Evolutionary conservation across 371 early-diverging fungal species (phyloP), one percentile per base, ranked within the genome.

Genomic region (Nematocida minor): DNA sequence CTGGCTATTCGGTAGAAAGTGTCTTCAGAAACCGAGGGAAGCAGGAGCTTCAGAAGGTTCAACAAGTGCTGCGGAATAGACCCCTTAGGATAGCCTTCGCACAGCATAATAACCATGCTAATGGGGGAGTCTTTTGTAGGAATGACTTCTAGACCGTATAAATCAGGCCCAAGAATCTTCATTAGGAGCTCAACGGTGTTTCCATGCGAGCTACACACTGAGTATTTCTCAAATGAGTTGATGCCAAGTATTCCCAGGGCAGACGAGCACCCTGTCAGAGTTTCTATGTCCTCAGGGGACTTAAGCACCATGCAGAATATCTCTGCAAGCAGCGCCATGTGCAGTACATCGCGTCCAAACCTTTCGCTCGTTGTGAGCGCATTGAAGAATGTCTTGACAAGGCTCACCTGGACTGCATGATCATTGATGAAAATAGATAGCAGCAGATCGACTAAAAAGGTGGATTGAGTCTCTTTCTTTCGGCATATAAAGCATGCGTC

Each of bases 61-160:
- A 70, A 20, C 4, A 60, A 31, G 11, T 4, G 4, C 11, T 7
- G 4, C 11, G 71, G 64, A 57, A 70, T 47, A n/a, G 4, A 29
- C 36, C 46, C 60, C 32, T 42, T 60, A 22, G 47, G 42, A 44
- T 60, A 70, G 20, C n/a, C 31, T 34, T 70, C 71, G 0, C 9
- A 32, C 7, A 64, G 31, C 71, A 70, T 70, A 22, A 70, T 22
- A 9, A 67, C 25, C 18, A 67, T n/a, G 53, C 36, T 31, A n/a
- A 32, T 6, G 6, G 67, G 67, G 4, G 67, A 22, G 2, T 4
- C 53, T 34, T 51, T 31, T 11, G 11, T 20, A 2, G 20, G 34
- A 20, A n/a, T 42, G 7, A 25, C 53, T 67, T 29, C 29, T 9
- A 29, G 29, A 0, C 27, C 67, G n/a, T n/a, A n/a, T n/a, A n/a